Evolutionary conservation across 78 protist species (phyloP).

Genomic region (Guillardia theta): DNA sequence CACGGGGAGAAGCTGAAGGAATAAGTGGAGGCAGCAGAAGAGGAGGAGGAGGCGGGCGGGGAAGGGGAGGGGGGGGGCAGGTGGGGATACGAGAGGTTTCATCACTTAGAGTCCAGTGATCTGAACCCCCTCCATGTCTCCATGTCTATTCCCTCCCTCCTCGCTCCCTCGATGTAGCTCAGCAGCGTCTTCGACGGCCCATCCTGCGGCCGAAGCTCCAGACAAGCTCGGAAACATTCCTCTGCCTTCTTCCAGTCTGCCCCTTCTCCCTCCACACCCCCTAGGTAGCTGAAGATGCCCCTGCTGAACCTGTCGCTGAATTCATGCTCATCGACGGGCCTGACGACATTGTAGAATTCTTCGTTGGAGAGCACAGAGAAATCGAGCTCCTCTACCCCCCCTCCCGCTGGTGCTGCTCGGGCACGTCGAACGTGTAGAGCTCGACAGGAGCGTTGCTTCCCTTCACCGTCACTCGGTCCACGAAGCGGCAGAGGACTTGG

Average conservation of each 20-base stretch:
- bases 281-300: too few relatives aligned
- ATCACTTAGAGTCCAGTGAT: neutral
- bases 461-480: neutral
- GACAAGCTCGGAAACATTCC: neutral
- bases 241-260: neutral
- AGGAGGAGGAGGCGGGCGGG: too few relatives aligned
- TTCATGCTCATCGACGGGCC: too few relatives aligned
- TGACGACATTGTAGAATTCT: too few relatives aligned
- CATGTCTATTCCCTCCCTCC: neutral
- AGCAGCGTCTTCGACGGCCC: neutral
- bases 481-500: neutral
- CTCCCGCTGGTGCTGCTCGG: neutral
- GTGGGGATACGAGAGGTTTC: too few relatives aligned
- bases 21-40: too few relatives aligned
- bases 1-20: too few relatives aligned
- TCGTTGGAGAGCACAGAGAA: too few relatives aligned
- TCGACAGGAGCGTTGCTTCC: neutral
- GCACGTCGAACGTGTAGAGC: slow-evolving; percentile 7
- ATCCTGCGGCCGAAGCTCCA: neutral
- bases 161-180: neutral
- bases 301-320: too few relatives aligned
- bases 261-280: neutral
- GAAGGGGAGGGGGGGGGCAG: too few relatives aligned
- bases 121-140: neutral
- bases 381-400: neutral